Evolutionary conservation across 345 rosid genomes (phyloP), one percentile per base, ranked within the genome.

Genomic region (Salix brachista): DNA sequence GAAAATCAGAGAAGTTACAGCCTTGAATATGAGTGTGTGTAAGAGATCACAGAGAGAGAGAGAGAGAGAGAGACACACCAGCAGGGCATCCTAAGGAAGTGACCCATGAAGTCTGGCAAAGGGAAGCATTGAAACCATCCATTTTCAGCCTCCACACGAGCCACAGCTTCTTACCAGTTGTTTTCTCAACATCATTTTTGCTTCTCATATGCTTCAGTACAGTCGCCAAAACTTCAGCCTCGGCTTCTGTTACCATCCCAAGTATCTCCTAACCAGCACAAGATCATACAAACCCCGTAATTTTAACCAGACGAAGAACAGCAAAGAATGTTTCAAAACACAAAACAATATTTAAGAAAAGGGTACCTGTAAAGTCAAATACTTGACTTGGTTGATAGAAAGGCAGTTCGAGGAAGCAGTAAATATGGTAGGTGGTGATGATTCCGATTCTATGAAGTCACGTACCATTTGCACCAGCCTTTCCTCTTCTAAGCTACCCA

Each of bases 391-490:
- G 39, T 73, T 72, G 65, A 50, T 46, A 10, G 85, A 32, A 72
- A 37, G 73, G 50, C 70, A 72, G 16, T 69, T 58, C 19, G 87
- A 70, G 62, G 81, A 70, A 52, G 76, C 21, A 69, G 84, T 48
- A 18, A 75, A 65, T 1, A 18, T 46, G 65, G 79, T 65, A 9
- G 83, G 21, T 28, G 87, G 19, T 46, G 81, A 78, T 56, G 86
- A 79, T 60, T 78, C 86, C 36, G 88, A 84, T 77, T 89, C 92
- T 4, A 89, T 89, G 77, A 87, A 89, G 76, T 87, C 89, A 18
- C 84, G 88, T 0, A 89, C 89, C 92, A 89, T 89, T 69, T 85
- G 89, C 25, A 84, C 74, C 37, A 89, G 83, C 39, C 71, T 72
- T n/a, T 89, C 90, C 26, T 89, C 90, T 82, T 85, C 87, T 19